phyloP scores from a whole-genome alignment of 2,329 filamentous ascomycete genomes.

The Corynespora cassiicola region DNA sequence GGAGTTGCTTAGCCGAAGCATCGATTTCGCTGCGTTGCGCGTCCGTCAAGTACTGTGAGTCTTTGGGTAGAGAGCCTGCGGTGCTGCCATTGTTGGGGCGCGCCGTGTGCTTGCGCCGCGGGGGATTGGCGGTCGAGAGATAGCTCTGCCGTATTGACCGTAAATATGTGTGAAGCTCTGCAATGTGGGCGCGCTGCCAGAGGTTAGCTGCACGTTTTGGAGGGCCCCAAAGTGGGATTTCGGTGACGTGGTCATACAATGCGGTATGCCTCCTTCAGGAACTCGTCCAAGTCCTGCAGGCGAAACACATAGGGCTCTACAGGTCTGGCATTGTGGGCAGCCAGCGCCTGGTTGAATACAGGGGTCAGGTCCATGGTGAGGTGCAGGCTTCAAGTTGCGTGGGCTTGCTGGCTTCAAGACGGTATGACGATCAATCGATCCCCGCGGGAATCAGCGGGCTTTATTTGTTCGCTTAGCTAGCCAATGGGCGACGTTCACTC shows the following conservation, averaged over 20 bases:
- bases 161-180: conserved; percentile 79
- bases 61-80: conserved; percentile 41
- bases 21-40: conserved; percentile 86
- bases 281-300: conserved; percentile 71
- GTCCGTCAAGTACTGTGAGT: conserved; percentile 72
- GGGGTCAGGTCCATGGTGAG: conserved; percentile 66
- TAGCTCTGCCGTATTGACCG: conserved; percentile 87
- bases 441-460: conserved; percentile 26
- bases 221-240: conserved; percentile 8
- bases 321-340: conserved; percentile 61
- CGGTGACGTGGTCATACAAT: conserved; percentile 69
- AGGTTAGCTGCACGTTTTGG: conserved; percentile 28
- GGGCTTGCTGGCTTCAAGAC: conserved; percentile 2
- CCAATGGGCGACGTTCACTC: conserved; percentile 17
- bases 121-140: conserved; percentile 78
- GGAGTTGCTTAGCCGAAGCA: conserved; percentile 81
- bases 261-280: conserved; percentile 90
- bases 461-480: conserved; percentile 14
- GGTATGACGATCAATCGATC: conserved; percentile 28
- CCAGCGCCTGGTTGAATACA: conserved; percentile 72
- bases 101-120: conserved; percentile 58
- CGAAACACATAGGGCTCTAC: conserved; percentile 53
- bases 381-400: conserved; percentile 16
- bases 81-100: conserved; percentile 33
- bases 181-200: conserved; percentile 82